A percentile compares a stretch with the other conserved stretches of the same genome.
Evolutionary conservation across 768 basidiomycete species (phyloP).

Genomic region (Hirschioporus abietinus): DNA sequence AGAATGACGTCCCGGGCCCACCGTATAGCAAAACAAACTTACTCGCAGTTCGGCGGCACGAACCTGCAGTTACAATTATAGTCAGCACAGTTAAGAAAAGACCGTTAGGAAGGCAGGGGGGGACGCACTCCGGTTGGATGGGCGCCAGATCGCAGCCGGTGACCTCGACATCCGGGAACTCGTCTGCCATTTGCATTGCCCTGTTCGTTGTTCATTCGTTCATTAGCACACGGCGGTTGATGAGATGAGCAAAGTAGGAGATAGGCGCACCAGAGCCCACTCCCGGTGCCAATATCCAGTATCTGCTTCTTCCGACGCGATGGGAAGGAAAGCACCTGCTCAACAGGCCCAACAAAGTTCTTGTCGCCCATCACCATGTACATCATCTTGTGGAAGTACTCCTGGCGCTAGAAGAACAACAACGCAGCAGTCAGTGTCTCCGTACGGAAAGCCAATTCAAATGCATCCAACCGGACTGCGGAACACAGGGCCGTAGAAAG

Average conservation of each 20-base stretch:
- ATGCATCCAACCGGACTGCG: too few species aligned
- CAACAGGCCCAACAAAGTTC: slow-evolving; percentile 64
- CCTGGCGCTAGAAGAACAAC: slow-evolving; percentile 42
- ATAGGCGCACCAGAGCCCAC: slow-evolving; percentile 46
- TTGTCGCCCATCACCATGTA: slow-evolving; percentile 60
- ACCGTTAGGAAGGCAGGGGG: not conserved
- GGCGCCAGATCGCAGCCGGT: slow-evolving; percentile 69
- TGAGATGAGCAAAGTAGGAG: slow-evolving; percentile 5
- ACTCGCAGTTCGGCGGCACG: slow-evolving; percentile 72
- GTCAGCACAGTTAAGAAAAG: slow-evolving; percentile 12
- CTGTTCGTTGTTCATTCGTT: slow-evolving; percentile 28
- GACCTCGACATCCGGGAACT: slow-evolving; percentile 61
- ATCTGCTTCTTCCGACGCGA: slow-evolving; percentile 30
- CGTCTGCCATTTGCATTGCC: slow-evolving; percentile 71
- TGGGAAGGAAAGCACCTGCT: slow-evolving; percentile 43
- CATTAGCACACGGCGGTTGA: slow-evolving; percentile 5
- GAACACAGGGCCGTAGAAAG: too few species aligned
- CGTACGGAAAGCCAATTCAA: too few species aligned
- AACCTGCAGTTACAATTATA: slow-evolving; percentile 30
- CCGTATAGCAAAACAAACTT: slow-evolving; percentile 25
- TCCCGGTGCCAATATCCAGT: slow-evolving; percentile 67
- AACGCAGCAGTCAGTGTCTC: too few species aligned
- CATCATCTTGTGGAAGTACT: slow-evolving; percentile 59
- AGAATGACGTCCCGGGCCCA: not conserved
- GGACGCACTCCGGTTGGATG: slow-evolving; percentile 58